Evolutionary conservation across 768 basidiomycete species (phyloP).

Genomic region (Mycena epipterygia): DNA sequence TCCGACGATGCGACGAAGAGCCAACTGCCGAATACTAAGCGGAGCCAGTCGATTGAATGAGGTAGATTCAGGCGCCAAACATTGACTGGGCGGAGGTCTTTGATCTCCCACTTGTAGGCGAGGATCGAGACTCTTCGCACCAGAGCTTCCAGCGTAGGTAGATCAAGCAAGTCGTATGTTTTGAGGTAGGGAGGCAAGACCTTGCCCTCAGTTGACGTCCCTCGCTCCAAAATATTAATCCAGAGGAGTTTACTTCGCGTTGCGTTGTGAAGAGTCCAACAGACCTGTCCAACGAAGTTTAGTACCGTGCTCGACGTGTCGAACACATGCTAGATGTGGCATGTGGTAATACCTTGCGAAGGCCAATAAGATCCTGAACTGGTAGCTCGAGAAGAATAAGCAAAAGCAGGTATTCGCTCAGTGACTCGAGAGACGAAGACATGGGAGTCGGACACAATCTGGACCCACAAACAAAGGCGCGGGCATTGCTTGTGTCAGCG

Average conservation of each 20-base stretch:
- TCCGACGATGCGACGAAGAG: conserved; percentile 33
- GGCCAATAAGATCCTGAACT: neutral
- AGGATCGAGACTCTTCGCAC: neutral
- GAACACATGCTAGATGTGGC: neutral
- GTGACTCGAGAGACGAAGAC: neutral
- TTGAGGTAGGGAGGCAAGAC: conserved; percentile 11
- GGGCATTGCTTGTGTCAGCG: too few relatives aligned
- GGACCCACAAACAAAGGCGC: too few relatives aligned
- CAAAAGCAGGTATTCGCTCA: conserved; percentile 1
- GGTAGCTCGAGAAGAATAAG: conserved; percentile 8
- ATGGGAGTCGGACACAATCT: too few relatives aligned
- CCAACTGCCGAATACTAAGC: conserved; percentile 24
- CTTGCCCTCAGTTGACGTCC: neutral
- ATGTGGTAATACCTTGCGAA: neutral
- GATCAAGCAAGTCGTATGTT: neutral
- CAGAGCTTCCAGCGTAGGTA: neutral
- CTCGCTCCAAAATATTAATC: conserved; percentile 1
- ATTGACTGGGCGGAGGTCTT: neutral
- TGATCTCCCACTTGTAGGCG: neutral
- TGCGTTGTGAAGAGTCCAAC: neutral
- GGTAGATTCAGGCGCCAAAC: conserved; percentile 2
- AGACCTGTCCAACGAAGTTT: neutral
- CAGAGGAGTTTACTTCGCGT: conserved; percentile 4
- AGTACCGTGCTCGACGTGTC: too few relatives aligned
- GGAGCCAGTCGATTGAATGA: conserved; percentile 34